phyloP scores from a whole-genome alignment of 257 asterid genomes.

The Ajuga chamaepitys region DNA sequence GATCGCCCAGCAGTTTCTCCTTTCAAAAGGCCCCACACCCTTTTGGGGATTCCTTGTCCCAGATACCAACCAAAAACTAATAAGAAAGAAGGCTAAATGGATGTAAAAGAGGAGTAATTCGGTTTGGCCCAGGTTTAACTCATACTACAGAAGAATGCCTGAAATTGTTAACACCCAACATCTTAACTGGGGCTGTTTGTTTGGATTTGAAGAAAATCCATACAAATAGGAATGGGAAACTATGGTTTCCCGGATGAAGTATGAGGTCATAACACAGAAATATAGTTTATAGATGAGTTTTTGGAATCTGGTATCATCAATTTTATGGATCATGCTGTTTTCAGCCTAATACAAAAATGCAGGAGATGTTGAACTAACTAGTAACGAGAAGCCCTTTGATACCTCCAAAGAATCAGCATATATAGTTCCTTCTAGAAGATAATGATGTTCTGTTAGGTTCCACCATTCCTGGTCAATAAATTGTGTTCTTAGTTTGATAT shows the following conservation, averaged over 20 bases:
- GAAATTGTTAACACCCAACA: not conserved
- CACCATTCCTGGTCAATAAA: not conserved
- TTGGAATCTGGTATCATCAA: slow-evolving; percentile 1
- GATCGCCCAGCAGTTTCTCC: not conserved
- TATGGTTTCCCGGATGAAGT: not conserved
- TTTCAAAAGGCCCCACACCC: not conserved
- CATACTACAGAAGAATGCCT: not conserved
- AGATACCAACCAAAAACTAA: not conserved
- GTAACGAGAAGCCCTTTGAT: not conserved
- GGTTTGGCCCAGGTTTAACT: not conserved
- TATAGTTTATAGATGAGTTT: not conserved
- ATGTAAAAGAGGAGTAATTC: not conserved
- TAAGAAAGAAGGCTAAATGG: too few relatives aligned
- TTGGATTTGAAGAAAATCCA: not conserved
- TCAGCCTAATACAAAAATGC: not conserved
- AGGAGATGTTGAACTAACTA: not conserved
- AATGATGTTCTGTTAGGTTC: not conserved
- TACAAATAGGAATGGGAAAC: not conserved
- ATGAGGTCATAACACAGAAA: not conserved
- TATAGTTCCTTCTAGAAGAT: not conserved
- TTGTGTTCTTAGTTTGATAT: not conserved
- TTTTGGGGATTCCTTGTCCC: not conserved
- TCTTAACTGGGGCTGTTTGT: not conserved
- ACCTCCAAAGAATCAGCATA: not conserved
- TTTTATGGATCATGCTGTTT: not conserved